A percentile compares a stretch with the other conserved stretches of the same genome.
Evolutionary conservation across 768 basidiomycete species (phyloP).

Genomic region (Mycena epipterygia): DNA sequence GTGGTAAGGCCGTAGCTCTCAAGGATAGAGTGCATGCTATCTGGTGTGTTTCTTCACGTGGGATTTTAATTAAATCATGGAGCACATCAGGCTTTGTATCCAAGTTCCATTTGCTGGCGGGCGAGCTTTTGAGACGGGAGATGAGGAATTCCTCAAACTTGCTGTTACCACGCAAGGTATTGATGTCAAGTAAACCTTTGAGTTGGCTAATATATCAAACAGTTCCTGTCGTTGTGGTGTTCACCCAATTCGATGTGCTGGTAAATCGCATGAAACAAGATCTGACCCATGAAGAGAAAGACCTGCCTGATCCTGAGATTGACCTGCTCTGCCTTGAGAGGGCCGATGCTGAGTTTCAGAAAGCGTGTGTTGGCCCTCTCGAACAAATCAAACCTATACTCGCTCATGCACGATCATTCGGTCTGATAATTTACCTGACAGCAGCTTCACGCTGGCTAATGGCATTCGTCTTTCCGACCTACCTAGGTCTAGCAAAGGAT

Average conservation of each 20-base stretch:
- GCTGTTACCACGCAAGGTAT: too few relatives aligned
- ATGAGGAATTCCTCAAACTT: neutral
- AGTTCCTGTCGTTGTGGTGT: constrained; percentile 16
- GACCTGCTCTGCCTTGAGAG: neutral
- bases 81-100: constrained; percentile 10
- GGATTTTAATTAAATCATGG: neutral
- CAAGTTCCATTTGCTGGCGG: constrained; percentile 15
- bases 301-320: neutral
- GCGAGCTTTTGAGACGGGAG: constrained; percentile 10
- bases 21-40: constrained; percentile 15
- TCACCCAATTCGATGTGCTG: constrained; percentile 20
- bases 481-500: neutral
- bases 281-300: neutral
- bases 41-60: neutral
- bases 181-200: too few relatives aligned
- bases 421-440: neutral
- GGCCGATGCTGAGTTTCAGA: neutral
- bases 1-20: neutral
- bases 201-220: neutral
- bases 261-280: neutral
- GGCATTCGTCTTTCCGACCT: neutral
- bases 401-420: neutral
- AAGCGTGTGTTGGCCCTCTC: constrained; percentile 9
- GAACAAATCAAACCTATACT: neutral
- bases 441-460: too few relatives aligned